Base-by-base conservation (phyloP, 345 rosid genomes). In the Ceriops tagal region DNA sequence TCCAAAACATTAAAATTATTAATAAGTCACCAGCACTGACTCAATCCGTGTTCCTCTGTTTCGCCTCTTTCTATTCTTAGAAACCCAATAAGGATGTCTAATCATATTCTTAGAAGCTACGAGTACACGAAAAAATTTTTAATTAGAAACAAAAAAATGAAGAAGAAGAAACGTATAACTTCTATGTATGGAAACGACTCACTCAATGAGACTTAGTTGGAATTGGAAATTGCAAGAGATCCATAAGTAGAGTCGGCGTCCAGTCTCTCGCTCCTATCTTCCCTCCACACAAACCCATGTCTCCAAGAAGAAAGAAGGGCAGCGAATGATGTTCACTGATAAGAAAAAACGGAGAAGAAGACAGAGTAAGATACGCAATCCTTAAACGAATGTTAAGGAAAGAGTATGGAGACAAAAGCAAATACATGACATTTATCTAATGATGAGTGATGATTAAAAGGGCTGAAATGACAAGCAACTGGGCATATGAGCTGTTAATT, bases 401-500 rank as follows among this genome's bases (percentile, higher is more conserved):
- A 53, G 22, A n/a, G 10, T 43, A 64, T 13, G 46, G 34, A 27
- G 52, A 51, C 10, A 26, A 26, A 66, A 69, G 43, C 34, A 28
- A 43, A 34, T 10, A 24, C 31, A 18, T 3, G 1, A 19, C 55
- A 24, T 57, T 61, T 46, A 11, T 56, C 16, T 10, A 67, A 70
- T 77, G 64, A 47, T 55, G 49, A 75, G 52, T 63, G 71, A 55
- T 22, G 30, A 43, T 63, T 63, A 18, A 53, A 56, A 56, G 28
- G 22, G 26, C 24, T 0, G n/a, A 24, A 27, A 72, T 70, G 76
- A 73, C 71, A 70, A 65, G 39, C 49, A 43, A 43, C 16, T 13
- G 18, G 49, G 72, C 55, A 51, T 10, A 68, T 78, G 87, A 80
- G 83, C 81, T 79, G 85, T 71, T 60, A 26, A 22, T 53, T 82